phyloP scores from a whole-genome alignment of 441 rosid species.

The Adansonia gregorii region DNA sequence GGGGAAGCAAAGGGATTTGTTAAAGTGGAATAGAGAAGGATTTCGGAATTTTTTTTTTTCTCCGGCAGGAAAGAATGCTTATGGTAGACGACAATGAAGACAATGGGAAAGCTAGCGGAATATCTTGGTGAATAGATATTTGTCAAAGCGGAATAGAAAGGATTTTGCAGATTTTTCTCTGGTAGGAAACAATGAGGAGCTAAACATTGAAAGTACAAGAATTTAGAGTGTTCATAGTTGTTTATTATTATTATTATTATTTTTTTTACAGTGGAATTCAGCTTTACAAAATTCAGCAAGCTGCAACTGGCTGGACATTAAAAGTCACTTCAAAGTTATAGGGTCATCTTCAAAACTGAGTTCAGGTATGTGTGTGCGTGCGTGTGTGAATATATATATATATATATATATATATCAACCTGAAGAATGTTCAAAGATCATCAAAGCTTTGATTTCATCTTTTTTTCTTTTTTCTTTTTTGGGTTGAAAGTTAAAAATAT shows the following conservation, averaged over 20 bases:
- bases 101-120: neutral
- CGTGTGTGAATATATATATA: too few species aligned
- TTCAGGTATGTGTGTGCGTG: neutral
- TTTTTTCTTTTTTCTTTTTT: neutral
- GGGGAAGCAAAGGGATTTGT: neutral
- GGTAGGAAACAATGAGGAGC: neutral
- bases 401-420: neutral
- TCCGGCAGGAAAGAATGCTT: constrained; percentile 9
- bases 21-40: constrained; percentile 5
- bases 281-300: neutral
- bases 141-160: neutral
- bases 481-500: too few species aligned
- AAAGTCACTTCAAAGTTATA: neutral
- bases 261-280: neutral
- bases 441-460: neutral
- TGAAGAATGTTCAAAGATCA: neutral
- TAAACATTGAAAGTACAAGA: neutral
- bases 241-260: too few species aligned
- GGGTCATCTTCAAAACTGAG: neutral
- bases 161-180: neutral
- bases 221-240: neutral
- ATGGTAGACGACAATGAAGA: neutral
- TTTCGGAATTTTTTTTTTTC: neutral
- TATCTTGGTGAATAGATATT: neutral
- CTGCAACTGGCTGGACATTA: neutral